A percentile compares a stretch with the other conserved stretches of the same genome.
Evolutionary conservation across 2,329 filamentous ascomycete species (phyloP).

Genomic region (Aspergillus arachidicola): DNA sequence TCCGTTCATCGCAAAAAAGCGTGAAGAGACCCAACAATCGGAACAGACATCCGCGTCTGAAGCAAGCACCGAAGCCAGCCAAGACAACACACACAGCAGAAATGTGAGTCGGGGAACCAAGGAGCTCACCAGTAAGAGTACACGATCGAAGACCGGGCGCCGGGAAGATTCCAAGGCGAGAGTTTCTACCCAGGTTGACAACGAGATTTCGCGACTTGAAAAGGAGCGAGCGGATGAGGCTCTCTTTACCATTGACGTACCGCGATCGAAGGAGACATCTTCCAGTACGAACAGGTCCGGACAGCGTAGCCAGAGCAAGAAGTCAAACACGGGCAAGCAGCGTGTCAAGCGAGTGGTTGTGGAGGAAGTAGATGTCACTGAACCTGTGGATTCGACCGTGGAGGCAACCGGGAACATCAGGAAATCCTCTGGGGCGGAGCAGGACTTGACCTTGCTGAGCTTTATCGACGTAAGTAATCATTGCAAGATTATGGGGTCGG

Average conservation of each 20-base stretch:
- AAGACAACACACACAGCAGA: conserved; percentile 32
- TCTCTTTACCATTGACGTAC: conserved; percentile 39
- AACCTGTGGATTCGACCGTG: conserved; percentile 32
- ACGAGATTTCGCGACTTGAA: conserved; percentile 39
- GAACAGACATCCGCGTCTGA: conserved; percentile 28
- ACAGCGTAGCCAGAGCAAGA: conserved; percentile 27
- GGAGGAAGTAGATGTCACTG: conserved; percentile 36
- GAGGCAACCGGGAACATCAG: conserved; percentile 30
- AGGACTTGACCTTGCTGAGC: conserved; percentile 58
- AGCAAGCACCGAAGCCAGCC: conserved; percentile 34
- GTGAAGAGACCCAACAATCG: conserved; percentile 32
- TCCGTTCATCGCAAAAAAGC: conserved; percentile 22
- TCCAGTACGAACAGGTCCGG: conserved; percentile 26
- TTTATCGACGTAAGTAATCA: conserved; percentile 50
- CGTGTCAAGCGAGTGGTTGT: conserved; percentile 42
- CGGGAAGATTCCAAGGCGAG: conserved; percentile 33
- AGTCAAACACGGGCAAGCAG: conserved; percentile 42
- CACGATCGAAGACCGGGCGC: conserved; percentile 28
- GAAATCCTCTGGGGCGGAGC: conserved; percentile 27
- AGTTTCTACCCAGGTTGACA: conserved; percentile 38
- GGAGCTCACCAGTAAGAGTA: conserved; percentile 33
- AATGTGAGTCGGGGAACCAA: conserved; percentile 32
- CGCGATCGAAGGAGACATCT: conserved; percentile 27
- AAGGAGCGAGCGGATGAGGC: conserved; percentile 42
- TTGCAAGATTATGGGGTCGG: neutral